phyloP scores from a whole-genome alignment of 2,329 filamentous ascomycete genomes.

The Periconia sp. region DNA sequence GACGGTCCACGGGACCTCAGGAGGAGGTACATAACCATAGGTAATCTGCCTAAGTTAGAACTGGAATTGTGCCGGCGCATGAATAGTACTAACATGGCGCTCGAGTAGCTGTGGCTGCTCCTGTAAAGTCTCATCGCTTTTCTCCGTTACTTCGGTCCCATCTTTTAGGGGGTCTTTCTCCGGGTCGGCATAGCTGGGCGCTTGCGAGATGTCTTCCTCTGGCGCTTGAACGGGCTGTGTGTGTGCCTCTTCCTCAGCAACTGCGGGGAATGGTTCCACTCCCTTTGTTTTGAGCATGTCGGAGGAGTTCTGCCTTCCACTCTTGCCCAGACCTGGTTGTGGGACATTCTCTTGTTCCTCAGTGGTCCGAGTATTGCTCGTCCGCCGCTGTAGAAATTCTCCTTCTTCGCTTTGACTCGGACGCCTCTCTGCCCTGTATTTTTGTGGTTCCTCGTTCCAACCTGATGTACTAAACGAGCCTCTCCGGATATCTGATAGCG shows the following conservation, averaged over 20 bases:
- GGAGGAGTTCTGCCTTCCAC: slow-evolving; percentile 15
- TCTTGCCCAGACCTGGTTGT: slow-evolving; percentile 10
- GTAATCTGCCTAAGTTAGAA: slow-evolving; percentile 29
- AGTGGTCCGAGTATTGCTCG: slow-evolving; percentile 11
- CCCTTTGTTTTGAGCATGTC: slow-evolving; percentile 17
- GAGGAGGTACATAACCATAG: slow-evolving; percentile 52
- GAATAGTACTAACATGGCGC: slow-evolving; percentile 21
- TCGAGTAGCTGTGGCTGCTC: slow-evolving; percentile 18
- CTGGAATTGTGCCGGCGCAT: slow-evolving; percentile 8
- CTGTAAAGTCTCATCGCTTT: slow-evolving; percentile 14
- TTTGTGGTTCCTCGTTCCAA: slow-evolving; percentile 38
- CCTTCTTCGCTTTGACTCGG: slow-evolving; percentile 29
- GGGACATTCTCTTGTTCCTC: slow-evolving; percentile 6
- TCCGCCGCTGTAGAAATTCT: slow-evolving; percentile 9
- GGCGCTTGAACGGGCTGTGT: slow-evolving; percentile 3
- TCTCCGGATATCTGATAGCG: slow-evolving; percentile 50
- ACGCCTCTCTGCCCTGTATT: slow-evolving; percentile 30
- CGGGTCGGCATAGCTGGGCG: slow-evolving; percentile 14
- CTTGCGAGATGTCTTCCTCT: slow-evolving; percentile 4
- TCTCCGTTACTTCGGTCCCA: slow-evolving; percentile 26
- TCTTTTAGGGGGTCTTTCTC: slow-evolving; percentile 24
- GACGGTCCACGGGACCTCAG: slow-evolving; percentile 60
- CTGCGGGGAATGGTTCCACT: slow-evolving; percentile 34
- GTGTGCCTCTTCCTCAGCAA: slow-evolving; percentile 36
- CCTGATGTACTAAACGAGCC: slow-evolving; percentile 43